Percentiles rank a stretch among this genome's conserved stretches.
phyloP scores from a whole-genome alignment of 2,329 filamentous ascomycete genomes.

The Epichloe uncinata region DNA sequence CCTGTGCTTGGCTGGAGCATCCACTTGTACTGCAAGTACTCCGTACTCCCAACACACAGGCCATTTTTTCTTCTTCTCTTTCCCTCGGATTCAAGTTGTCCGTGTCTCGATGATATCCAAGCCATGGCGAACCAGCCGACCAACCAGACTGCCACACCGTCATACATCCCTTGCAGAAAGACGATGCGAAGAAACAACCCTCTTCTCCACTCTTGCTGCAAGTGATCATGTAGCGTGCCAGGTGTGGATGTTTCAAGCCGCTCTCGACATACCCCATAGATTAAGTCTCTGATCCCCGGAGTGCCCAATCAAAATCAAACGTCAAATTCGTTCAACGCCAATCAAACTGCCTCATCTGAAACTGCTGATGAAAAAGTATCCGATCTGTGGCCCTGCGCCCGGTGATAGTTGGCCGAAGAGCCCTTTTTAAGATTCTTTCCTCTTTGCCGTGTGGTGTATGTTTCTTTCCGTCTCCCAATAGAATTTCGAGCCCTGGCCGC shows the following conservation, averaged over 20 bases:
- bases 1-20: conserved; percentile 1
- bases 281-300: neutral
- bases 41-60: neutral
- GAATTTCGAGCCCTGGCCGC: neutral
- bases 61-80: neutral
- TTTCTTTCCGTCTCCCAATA: neutral
- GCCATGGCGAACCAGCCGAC: neutral
- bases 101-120: neutral
- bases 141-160: neutral
- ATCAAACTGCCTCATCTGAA: neutral
- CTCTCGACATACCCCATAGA: neutral
- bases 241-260: conserved; percentile 1
- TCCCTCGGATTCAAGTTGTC: neutral
- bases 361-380: neutral
- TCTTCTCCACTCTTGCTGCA: conserved; percentile 3
- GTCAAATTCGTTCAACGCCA: neutral
- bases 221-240: conserved; percentile 1
- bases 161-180: neutral
- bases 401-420: neutral
- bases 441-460: neutral
- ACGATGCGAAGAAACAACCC: conserved; percentile 1
- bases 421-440: neutral
- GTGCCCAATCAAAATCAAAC: conserved; percentile 1
- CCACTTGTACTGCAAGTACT: neutral
- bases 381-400: neutral